These are phyloP conservation scores for Clausena lansium DNA, from an alignment of 345 rosid species.

Conservation along the genomic window DNA sequence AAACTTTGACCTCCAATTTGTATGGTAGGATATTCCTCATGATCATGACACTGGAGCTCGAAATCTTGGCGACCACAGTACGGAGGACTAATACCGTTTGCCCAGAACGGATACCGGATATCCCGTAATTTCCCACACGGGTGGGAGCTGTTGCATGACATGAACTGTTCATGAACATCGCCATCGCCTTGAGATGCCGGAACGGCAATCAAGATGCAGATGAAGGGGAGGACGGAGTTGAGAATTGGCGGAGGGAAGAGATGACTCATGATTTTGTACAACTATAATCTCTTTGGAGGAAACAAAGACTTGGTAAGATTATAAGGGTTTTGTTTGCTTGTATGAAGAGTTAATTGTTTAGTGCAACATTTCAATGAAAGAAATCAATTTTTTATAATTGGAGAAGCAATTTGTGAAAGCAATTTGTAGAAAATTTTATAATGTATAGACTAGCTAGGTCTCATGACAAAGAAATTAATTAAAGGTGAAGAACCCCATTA, in stretches of 20 bases:
- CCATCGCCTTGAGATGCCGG: not conserved
- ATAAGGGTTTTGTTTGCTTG: not conserved
- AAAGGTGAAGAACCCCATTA: not conserved
- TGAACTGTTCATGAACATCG: not conserved
- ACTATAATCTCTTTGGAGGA: not conserved
- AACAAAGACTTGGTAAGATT: not conserved
- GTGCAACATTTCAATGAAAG: too few relatives aligned
- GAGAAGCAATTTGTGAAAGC: not conserved
- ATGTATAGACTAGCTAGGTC: not conserved
- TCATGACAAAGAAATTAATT: not conserved
- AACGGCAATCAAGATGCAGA: not conserved
- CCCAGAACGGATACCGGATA: conserved; percentile 50
- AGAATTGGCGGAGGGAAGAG: not conserved
- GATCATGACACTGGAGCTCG: conserved; percentile 24
- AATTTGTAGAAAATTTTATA: not conserved
- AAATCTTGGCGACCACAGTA: conserved; percentile 39
- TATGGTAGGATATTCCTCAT: not conserved
- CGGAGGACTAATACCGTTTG: conserved; percentile 6
- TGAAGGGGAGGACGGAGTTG: not conserved
- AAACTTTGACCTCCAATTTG: not conserved
- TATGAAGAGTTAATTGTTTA: not conserved
- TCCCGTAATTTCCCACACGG: not conserved
- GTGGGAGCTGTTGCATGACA: not conserved
- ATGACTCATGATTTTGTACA: not conserved
- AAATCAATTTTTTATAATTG: too few relatives aligned